These are phyloP conservation scores for Terana coerulea DNA, from an alignment of 768 basidiomycete species.

Conservation along the genomic window DNA sequence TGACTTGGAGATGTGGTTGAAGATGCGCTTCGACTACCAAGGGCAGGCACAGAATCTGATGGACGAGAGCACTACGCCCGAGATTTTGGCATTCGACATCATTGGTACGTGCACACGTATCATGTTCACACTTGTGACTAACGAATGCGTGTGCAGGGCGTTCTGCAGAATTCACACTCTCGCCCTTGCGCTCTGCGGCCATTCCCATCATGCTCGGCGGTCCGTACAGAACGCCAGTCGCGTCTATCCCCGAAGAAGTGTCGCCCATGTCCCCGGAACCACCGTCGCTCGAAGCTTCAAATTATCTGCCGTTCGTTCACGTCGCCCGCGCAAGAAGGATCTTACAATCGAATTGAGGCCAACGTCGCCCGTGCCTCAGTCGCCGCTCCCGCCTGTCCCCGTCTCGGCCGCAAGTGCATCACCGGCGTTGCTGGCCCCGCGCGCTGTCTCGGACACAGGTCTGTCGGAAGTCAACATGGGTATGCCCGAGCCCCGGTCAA, in stretches of 20 bases:
- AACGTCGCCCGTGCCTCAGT: not conserved
- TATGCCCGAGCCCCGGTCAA: not conserved
- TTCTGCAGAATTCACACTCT: not conserved
- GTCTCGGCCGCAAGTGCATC: not conserved
- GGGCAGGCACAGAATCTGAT: not conserved
- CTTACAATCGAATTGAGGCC: too few species aligned
- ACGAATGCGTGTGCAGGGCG: not conserved
- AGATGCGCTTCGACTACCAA: conserved; percentile 4
- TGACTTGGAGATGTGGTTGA: conserved; percentile 20
- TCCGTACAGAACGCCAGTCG: not conserved
- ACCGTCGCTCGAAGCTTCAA: not conserved
- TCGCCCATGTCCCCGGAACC: not conserved
- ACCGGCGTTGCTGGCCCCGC: not conserved
- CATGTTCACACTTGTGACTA: not conserved
- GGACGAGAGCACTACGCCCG: conserved; percentile 3
- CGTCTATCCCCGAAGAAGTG: not conserved
- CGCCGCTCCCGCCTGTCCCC: not conserved
- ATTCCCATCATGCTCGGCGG: conserved; percentile 1
- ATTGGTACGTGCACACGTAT: conserved; percentile 1
- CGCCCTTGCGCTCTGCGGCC: not conserved
- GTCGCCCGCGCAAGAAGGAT: not conserved
- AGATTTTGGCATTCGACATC: conserved; percentile 3
- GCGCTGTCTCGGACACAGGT: not conserved
- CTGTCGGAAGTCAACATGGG: not conserved
- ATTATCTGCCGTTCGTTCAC: not conserved